Percentiles rank a stretch among this genome's conserved stretches.
Evolutionary conservation across 2,329 filamentous ascomycete species (phyloP).

Genomic region (Colletotrichum graminicola): DNA sequence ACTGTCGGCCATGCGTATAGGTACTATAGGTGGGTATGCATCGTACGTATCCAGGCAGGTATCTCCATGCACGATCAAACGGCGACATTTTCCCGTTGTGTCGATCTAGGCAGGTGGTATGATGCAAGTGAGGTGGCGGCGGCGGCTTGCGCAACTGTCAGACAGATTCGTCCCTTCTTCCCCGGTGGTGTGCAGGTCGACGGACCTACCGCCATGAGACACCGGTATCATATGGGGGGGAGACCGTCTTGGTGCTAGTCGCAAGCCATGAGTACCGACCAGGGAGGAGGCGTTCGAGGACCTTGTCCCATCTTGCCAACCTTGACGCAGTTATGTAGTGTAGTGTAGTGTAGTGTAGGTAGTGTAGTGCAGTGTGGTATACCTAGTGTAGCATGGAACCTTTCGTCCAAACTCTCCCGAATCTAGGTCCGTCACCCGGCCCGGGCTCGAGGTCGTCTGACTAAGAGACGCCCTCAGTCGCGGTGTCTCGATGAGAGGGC

Average conservation of each 20-base stretch:
- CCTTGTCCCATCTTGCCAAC: constrained; percentile 6
- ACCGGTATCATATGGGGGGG: constrained; percentile 14
- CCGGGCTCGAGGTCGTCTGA: background rate
- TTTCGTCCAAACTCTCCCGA: constrained; percentile 27
- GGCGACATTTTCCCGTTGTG: constrained; percentile 4
- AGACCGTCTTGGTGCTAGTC: constrained; percentile 11
- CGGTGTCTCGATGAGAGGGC: background rate
- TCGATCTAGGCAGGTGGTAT: constrained; percentile 11
- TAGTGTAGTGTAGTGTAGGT: background rate
- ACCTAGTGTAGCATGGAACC: constrained; percentile 14
- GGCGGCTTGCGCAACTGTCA: constrained; percentile 29
- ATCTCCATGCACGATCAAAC: constrained; percentile 16
- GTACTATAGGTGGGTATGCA: no score
- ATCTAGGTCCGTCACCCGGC: constrained; percentile 17
- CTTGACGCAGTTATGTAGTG: background rate
- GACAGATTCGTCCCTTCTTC: constrained; percentile 31
- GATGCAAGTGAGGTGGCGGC: constrained; percentile 36
- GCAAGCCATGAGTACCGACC: constrained; percentile 39
- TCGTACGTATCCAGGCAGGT: no score
- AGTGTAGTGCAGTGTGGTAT: background rate
- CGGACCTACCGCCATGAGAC: constrained; percentile 34
- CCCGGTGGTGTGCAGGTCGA: constrained; percentile 20
- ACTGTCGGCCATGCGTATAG: background rate
- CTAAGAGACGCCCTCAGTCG: no score
- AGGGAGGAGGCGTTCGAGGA: constrained; percentile 29